Base-by-base conservation (phyloP, 805 yeast species). In the Myxozyma vanderwaltii region DNA sequence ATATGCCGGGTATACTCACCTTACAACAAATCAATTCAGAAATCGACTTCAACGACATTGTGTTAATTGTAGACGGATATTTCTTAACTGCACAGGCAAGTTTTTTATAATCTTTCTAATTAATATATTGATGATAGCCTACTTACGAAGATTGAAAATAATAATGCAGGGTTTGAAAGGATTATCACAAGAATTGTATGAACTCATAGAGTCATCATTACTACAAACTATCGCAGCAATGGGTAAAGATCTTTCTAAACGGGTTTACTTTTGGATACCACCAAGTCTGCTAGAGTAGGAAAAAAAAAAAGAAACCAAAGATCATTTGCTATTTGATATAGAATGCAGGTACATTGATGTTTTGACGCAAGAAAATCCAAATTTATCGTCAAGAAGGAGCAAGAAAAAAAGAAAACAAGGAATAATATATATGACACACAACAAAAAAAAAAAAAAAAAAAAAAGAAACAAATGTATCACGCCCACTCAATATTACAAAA, bases 1-100 rank as follows among this genome's bases (percentile, higher is more conserved):
- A 51, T 31, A 56, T 59, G 60, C 54, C 63, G 3, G 61, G 63
- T 4, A 21, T 58, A 2, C 48, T 27, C 2, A 17, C 54, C 3
- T 36, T 38, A 10, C 7, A 38, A 12, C 54, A 50, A 39, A 23
- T 27, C 1, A 39, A 27, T 12, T 5, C 41, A 35, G 33, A 35
- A 3, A 24, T 15, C 7, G 23, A 48, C 15, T n/a, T 48, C 6
- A 15, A 36, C 6, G 13, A 50, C 8, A 35, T 40, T 5, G 26
- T 17, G 27, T 17, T 50, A 5, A 10, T 50, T 13, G 27, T 50
- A 3, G 26, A 39, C 26, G 24, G 21, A 3, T 27, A 50, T 27
- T 17, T 17, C 4, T 38, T n/a, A n/a, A 39, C 36, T 5, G 43
- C 41, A 3, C 6, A 23, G 31, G 51, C 21, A 35, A 1, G 51